Percentiles rank a stretch among this genome's conserved stretches.
These are phyloP conservation scores for Drechslera avenae DNA, from an alignment of 2,329 filamentous ascomycete species.

Conservation along the genomic window DNA sequence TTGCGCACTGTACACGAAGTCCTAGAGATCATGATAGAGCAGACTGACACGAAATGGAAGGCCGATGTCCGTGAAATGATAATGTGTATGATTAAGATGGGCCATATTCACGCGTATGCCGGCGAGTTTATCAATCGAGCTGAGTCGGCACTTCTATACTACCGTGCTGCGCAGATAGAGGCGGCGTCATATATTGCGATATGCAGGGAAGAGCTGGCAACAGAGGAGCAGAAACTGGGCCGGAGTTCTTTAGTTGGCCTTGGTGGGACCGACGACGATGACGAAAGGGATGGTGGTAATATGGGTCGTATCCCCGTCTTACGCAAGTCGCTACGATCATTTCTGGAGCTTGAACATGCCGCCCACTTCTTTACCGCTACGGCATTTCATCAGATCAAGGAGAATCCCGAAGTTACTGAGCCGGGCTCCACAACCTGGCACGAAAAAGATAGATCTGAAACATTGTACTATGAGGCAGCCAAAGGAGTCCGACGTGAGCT, in stretches of 20 bases:
- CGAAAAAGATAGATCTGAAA: constrained; percentile 71
- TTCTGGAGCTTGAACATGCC: constrained; percentile 80
- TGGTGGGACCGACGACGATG: constrained; percentile 43
- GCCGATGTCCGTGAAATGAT: constrained; percentile 72
- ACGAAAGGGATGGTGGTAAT: constrained; percentile 47
- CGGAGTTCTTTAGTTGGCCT: constrained; percentile 35
- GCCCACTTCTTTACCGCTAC: constrained; percentile 86
- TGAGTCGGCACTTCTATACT: constrained; percentile 71
- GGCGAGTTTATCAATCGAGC: constrained; percentile 60
- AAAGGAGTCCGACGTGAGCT: constrained; percentile 80
- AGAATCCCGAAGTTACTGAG: constrained; percentile 65
- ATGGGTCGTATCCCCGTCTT: constrained; percentile 60
- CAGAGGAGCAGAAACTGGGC: constrained; percentile 53
- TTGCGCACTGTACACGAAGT: constrained; percentile 86
- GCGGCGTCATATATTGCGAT: constrained; percentile 62
- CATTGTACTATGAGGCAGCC: constrained; percentile 74
- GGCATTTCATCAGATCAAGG: constrained; percentile 81
- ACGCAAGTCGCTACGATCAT: constrained; percentile 70
- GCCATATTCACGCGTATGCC: constrained; percentile 80
- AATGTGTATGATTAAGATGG: constrained; percentile 66
- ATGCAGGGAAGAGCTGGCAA: constrained; percentile 65
- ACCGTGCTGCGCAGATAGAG: constrained; percentile 58
- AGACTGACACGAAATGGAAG: constrained; percentile 71
- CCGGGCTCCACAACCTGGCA: constrained; percentile 71
- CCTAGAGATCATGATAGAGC: constrained; percentile 87